Conservation (phyloP, 2,329 filamentous ascomycete genomes). For the Exophiala sp. region DNA sequence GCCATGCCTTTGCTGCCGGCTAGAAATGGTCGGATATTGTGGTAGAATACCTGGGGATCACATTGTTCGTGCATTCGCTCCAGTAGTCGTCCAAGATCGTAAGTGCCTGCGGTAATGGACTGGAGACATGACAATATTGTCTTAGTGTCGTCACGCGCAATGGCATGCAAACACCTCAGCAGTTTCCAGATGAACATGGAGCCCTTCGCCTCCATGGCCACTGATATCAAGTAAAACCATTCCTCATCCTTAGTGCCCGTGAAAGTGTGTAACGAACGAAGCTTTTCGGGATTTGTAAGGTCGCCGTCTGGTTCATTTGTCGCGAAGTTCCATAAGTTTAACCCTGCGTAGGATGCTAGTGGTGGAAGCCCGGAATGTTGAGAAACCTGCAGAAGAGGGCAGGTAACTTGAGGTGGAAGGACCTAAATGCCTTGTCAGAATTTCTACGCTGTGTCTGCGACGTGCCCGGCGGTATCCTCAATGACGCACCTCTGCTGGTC, state of each 20-base stretch:
- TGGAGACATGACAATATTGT: slow-evolving; percentile 40
- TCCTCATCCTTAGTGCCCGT: slow-evolving; percentile 41
- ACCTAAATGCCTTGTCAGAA: slow-evolving; percentile 27
- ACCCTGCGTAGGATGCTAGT: slow-evolving; percentile 42
- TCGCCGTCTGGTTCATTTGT: slow-evolving; percentile 26
- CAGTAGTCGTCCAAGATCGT: slow-evolving; percentile 41
- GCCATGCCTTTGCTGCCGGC: slow-evolving; percentile 55
- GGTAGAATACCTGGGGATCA: slow-evolving; percentile 49
- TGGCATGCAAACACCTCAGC: slow-evolving; percentile 47
- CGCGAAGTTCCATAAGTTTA: slow-evolving; percentile 41
- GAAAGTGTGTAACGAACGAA: slow-evolving; percentile 35
- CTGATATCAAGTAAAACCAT: slow-evolving; percentile 52
- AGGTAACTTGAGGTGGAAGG: slow-evolving; percentile 37
- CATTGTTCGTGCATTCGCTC: slow-evolving; percentile 52
- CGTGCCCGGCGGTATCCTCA: background rate
- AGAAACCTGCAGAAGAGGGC: slow-evolving; percentile 38
- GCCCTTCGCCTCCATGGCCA: slow-evolving; percentile 52
- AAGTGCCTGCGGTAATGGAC: slow-evolving; percentile 41
- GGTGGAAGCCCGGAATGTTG: slow-evolving; percentile 38
- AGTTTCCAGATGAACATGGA: slow-evolving; percentile 45
- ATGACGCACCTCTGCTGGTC: background rate
- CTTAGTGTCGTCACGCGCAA: slow-evolving; percentile 35
- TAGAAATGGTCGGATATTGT: slow-evolving; percentile 50
- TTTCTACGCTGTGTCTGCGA: no score
- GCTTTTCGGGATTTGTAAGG: slow-evolving; percentile 37